Evolutionary conservation across 148 eudicot genomes (phyloP), one percentile per base, ranked within the genome.

Genomic region (Heliamphora exappendiculata): DNA sequence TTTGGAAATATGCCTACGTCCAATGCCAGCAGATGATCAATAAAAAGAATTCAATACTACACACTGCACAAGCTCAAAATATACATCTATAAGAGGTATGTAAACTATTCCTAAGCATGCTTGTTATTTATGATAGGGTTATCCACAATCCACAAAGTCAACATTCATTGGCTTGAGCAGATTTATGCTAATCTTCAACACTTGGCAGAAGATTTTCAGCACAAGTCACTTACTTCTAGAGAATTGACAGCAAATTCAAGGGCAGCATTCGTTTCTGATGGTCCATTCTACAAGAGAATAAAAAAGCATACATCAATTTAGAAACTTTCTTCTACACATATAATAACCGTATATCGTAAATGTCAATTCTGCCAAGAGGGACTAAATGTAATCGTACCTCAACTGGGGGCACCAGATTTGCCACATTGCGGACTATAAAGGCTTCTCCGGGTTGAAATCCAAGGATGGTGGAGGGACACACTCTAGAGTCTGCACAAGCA

Each of bases 401-500:
- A 81, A 78, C 85, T 53, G 97, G 93, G 57, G 98, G 99, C 67
- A 96, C 98, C 41, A 93, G 76, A 80, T 93, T 95, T 5, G 98
- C 99, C 77, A 96, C 91, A 82, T 93, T 91, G 51, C 98, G 87
- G 58, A 96, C 78, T 5, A 83, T 86, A 86, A 93, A 96, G 70
- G 98, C 98, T 37, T 96, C 99, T 54, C 99, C 99, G 41, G 99
- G 93, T 85, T 93, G 85, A 76, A 96, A 87, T 58, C 99, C 97
- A 12, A 92, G 80, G 80, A 95, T 88, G 80, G 75, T 81, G 62
- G 98, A 89, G 41, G 98, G 98, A 77, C 98, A 95, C 44, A 95
- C 97, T 76, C 98, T 85, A 60, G 98, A 95, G 83, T 95, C 98
- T 82, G 91, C 99, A 85, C 99, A 96, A 82, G 99, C 92, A 83